phyloP scores from a whole-genome alignment of 164 flowering plant species.

The Amborella trichopoda region DNA sequence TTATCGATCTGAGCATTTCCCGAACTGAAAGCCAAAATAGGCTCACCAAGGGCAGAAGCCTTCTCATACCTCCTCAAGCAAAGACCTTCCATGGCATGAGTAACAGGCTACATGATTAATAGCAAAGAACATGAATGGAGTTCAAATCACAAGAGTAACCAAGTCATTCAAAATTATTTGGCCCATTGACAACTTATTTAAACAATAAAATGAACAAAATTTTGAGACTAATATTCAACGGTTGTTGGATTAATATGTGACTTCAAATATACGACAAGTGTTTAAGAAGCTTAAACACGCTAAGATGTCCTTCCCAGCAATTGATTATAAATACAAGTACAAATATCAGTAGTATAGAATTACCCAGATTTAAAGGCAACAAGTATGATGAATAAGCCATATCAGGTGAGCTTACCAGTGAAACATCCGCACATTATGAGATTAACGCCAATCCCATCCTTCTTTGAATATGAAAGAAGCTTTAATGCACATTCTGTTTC shows the following conservation, averaged over 20 bases:
- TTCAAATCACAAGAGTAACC: neutral
- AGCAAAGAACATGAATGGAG: neutral
- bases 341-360: too few relatives aligned
- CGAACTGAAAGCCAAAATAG: constrained; percentile 43
- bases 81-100: constrained; percentile 53
- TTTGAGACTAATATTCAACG: too few relatives aligned
- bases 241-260: too few relatives aligned
- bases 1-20: constrained; percentile 53
- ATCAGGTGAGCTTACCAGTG: constrained; percentile 46
- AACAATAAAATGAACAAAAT: neutral
- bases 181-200: neutral
- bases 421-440: constrained; percentile 55
- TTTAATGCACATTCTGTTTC: constrained; percentile 50
- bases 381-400: too few relatives aligned
- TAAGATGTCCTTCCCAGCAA: too few relatives aligned
- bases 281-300: too few relatives aligned
- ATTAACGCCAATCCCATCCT: constrained; percentile 47
- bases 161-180: neutral
- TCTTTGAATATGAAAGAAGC: constrained; percentile 61
- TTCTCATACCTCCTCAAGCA: constrained; percentile 61
- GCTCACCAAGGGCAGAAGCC: constrained; percentile 56
- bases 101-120: neutral
- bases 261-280: too few relatives aligned
- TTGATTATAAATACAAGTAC: too few relatives aligned
- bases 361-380: too few relatives aligned